Conservation (phyloP, 495 filamentous ascomycete genomes). For the Chaetomium tenue region DNA sequence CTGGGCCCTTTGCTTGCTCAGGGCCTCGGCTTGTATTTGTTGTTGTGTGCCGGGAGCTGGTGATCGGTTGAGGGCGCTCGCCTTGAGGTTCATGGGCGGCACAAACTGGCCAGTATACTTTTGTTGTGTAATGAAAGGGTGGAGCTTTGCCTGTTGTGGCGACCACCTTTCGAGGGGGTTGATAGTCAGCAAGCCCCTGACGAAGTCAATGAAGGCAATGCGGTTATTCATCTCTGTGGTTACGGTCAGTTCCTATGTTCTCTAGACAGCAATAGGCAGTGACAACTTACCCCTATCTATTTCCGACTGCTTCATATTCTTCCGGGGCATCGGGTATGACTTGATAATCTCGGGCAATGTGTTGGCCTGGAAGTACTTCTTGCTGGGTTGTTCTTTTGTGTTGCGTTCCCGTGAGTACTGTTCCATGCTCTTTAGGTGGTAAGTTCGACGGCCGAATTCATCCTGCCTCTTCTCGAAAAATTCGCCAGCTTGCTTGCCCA, state of each 20-base stretch:
- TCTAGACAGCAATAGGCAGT: neutral
- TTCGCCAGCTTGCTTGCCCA: slow-evolving; percentile 95
- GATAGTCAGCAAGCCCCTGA: slow-evolving; percentile 89
- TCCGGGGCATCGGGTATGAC: slow-evolving; percentile 94
- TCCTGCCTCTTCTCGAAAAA: slow-evolving; percentile 93
- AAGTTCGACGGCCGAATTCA: slow-evolving; percentile 86
- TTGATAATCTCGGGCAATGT: slow-evolving; percentile 96
- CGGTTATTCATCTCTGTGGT: slow-evolving; percentile 92
- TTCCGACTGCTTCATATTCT: slow-evolving; percentile 98
- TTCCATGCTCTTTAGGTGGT: slow-evolving; percentile 94
- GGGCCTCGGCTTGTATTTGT: slow-evolving; percentile 88
- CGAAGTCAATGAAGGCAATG: slow-evolving; percentile 98
- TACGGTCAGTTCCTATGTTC: slow-evolving; percentile 9
- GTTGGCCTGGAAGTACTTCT: slow-evolving; percentile 96
- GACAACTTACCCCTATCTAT: slow-evolving; percentile 79
- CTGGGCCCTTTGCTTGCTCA: slow-evolving; percentile 82
- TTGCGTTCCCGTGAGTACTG: slow-evolving; percentile 93
- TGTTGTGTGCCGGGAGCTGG: slow-evolving; percentile 96
- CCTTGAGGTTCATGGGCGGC: slow-evolving; percentile 95
- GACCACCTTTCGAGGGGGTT: slow-evolving; percentile 98
- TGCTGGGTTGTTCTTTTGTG: slow-evolving; percentile 98
- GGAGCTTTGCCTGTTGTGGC: slow-evolving; percentile 93
- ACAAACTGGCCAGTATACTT: slow-evolving; percentile 96
- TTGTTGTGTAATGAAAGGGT: slow-evolving; percentile 98
- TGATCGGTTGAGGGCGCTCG: slow-evolving; percentile 75